phyloP scores from a whole-genome alignment of 192 early-diverging fungal genomes.

The Podila minutissima region DNA sequence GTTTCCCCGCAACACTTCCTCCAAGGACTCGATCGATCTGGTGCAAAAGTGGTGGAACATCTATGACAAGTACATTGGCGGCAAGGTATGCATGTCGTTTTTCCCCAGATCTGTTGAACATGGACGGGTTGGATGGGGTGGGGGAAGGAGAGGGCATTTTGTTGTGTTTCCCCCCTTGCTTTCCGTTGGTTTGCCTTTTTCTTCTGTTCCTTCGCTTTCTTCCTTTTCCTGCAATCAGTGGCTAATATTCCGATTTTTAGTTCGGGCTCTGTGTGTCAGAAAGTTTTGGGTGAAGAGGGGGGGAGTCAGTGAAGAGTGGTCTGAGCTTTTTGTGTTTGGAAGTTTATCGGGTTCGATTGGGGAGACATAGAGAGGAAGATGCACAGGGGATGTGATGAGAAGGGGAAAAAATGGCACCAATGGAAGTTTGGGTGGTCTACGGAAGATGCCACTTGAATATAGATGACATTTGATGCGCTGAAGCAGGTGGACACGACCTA shows the following conservation, averaged over 20 bases:
- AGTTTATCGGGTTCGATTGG: not conserved
- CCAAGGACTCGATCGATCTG: constrained; percentile 63
- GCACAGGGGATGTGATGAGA: too few species aligned
- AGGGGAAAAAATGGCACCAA: too few species aligned
- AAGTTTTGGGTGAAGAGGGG: constrained; percentile 2
- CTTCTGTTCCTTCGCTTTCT: not conserved
- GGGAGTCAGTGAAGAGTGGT: constrained; percentile 6
- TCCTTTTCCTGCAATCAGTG: constrained; percentile 19
- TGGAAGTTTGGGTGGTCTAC: too few species aligned
- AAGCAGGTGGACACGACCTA: too few species aligned
- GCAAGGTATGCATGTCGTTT: constrained; percentile 50
- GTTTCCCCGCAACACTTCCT: constrained; percentile 53
- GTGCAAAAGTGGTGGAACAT: constrained; percentile 81
- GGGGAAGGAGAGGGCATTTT: not conserved
- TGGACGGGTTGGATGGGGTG: not conserved
- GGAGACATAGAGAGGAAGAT: too few species aligned
- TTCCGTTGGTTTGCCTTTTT: not conserved
- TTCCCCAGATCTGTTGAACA: not conserved
- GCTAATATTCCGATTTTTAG: constrained; percentile 27
- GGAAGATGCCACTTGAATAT: too few species aligned
- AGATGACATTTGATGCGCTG: too few species aligned
- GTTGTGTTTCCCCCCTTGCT: not conserved
- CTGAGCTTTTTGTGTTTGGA: constrained; percentile 24
- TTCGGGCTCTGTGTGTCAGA: constrained; percentile 15
- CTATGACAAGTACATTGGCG: constrained; percentile 64